A percentile compares a stretch with the other conserved stretches of the same genome.
phyloP scores from a whole-genome alignment of 192 early-diverging fungal species.

The Umbelopsis isabellina region DNA sequence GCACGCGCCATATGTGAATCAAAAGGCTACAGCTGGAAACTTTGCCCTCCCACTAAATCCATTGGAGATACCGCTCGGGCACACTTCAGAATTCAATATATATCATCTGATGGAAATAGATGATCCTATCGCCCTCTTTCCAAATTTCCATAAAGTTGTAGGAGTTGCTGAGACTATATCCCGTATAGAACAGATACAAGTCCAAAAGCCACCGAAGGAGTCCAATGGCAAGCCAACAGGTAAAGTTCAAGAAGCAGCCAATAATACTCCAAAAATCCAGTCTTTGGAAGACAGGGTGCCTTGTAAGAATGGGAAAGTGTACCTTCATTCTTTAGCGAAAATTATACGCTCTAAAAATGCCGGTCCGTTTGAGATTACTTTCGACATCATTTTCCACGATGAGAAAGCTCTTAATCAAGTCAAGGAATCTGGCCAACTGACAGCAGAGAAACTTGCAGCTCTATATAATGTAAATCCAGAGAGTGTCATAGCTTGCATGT shows the following conservation, averaged over 20 bases:
- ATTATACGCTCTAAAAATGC: constrained; percentile 28
- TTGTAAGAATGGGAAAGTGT: not conserved
- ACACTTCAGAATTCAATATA: constrained; percentile 19
- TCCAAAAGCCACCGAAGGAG: not conserved
- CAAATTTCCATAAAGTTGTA: not conserved
- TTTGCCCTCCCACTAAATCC: constrained; percentile 26
- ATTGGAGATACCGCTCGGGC: constrained; percentile 22
- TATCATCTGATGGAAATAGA: constrained; percentile 28
- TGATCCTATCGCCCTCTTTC: constrained; percentile 15
- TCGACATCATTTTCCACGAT: constrained; percentile 25
- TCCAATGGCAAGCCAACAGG: not conserved
- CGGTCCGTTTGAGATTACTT: constrained; percentile 27
- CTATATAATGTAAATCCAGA: constrained; percentile 20
- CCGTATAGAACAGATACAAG: not conserved
- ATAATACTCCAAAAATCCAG: not conserved
- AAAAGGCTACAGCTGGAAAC: constrained; percentile 28
- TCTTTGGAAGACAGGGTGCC: not conserved
- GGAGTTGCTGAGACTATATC: not conserved
- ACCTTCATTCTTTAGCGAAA: constrained; percentile 1
- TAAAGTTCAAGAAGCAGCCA: not conserved
- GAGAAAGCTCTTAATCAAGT: constrained; percentile 4
- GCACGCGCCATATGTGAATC: constrained; percentile 17
- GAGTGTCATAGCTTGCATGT: constrained; percentile 20
- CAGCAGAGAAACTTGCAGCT: constrained; percentile 4
- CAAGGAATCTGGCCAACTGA: not conserved